A percentile compares a stretch with the other conserved stretches of the same genome.
Evolutionary conservation across 2,329 filamentous ascomycete species (phyloP).

Genomic region (Xylariaceae sp.): DNA sequence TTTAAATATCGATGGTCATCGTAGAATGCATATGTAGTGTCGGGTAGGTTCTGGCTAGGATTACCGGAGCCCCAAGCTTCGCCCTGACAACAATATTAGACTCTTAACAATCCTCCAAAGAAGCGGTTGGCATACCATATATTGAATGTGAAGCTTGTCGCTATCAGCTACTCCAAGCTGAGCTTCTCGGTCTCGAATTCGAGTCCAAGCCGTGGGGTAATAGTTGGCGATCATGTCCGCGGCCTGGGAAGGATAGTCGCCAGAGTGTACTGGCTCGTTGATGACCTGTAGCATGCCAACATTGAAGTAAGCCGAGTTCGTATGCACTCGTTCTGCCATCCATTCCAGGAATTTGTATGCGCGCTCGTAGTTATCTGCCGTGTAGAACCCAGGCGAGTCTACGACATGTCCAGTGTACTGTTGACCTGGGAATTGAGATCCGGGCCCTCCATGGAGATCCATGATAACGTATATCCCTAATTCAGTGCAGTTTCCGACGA

Average conservation of each 20-base stretch:
- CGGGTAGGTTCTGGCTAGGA: conserved; percentile 48
- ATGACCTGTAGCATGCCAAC: conserved; percentile 59
- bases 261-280: conserved; percentile 53
- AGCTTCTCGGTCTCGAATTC: conserved; percentile 53
- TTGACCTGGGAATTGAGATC: conserved; percentile 50
- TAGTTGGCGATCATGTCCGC: conserved; percentile 48
- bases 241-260: conserved; percentile 37
- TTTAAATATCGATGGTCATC: conserved; percentile 45
- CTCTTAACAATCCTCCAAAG: background rate
- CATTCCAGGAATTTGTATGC: conserved; percentile 55
- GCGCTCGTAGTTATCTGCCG: conserved; percentile 56
- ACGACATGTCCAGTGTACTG: conserved; percentile 50
- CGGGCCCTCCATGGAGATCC: conserved; percentile 56
- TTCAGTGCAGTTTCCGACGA: conserved; percentile 53
- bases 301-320: conserved; percentile 50
- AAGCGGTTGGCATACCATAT: conserved; percentile 33
- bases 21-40: conserved; percentile 44
- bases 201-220: conserved; percentile 53
- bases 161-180: conserved; percentile 45
- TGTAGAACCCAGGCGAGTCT: conserved; percentile 53
- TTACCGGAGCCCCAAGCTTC: conserved; percentile 57
- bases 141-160: conserved; percentile 54
- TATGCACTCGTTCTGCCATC: conserved; percentile 55
- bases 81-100: conserved; percentile 8
- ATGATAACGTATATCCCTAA: conserved; percentile 57